Conservation (phyloP, 2,329 filamentous ascomycete genomes). For the Didymellaceae sp. region DNA sequence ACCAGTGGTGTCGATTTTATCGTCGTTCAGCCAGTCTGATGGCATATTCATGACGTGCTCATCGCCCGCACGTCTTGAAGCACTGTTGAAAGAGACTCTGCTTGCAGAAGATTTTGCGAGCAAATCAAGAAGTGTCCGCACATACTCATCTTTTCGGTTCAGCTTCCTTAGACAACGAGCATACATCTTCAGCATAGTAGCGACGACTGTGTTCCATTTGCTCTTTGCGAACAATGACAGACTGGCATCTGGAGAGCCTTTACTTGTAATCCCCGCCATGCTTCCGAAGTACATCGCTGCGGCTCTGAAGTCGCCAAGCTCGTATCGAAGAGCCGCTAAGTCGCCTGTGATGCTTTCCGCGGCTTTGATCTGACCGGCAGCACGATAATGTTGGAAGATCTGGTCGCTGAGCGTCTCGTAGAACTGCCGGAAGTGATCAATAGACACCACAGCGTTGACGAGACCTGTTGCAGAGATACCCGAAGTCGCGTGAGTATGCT, state of each 20-base stretch:
- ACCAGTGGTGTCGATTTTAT: slow-evolving; percentile 46
- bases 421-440: slow-evolving; percentile 48
- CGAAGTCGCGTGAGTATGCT: slow-evolving; percentile 21
- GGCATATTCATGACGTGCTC: slow-evolving; percentile 14
- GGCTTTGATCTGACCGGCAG: slow-evolving; percentile 79
- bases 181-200: slow-evolving; percentile 86
- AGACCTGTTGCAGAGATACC: slow-evolving; percentile 43
- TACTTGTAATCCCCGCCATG: slow-evolving; percentile 64
- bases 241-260: slow-evolving; percentile 11
- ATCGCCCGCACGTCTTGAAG: slow-evolving; percentile 24
- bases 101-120: slow-evolving; percentile 67
- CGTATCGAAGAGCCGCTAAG: slow-evolving; percentile 82
- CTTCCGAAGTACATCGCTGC: slow-evolving; percentile 80
- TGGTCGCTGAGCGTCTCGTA: slow-evolving; percentile 77
- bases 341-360: slow-evolving; percentile 81
- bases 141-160: slow-evolving; percentile 77
- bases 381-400: slow-evolving; percentile 80
- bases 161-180: slow-evolving; percentile 80
- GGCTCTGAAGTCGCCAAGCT: slow-evolving; percentile 72
- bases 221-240: slow-evolving; percentile 71
- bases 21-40: slow-evolving; percentile 48
- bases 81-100: slow-evolving; percentile 35
- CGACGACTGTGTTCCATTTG: slow-evolving; percentile 80
- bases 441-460: slow-evolving; percentile 41
- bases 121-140: slow-evolving; percentile 75